Evolutionary conservation across 768 basidiomycete genomes (phyloP).

Genomic region (Chalciporus piperatus): DNA sequence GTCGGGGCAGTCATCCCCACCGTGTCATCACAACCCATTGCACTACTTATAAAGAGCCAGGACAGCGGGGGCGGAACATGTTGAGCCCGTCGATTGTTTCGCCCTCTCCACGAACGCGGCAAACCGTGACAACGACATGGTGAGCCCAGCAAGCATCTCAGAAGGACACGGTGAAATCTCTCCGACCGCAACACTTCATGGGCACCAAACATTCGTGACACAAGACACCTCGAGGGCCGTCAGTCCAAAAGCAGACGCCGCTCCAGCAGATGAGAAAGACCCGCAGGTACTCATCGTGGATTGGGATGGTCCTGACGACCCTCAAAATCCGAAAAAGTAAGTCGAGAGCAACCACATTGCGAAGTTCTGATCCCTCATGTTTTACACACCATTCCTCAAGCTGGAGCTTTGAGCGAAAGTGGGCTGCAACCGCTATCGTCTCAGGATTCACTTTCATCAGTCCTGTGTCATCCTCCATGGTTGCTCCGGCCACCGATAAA

Average conservation of each 20-base stretch:
- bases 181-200: constrained; percentile 11
- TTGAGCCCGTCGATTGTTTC: too few relatives aligned
- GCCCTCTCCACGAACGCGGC: not conserved
- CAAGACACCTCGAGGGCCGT: not conserved
- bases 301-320: constrained; percentile 64
- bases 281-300: constrained; percentile 39
- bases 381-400: constrained; percentile 31
- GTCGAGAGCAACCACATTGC: too few relatives aligned
- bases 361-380: too few relatives aligned
- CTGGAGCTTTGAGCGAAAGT: constrained; percentile 58
- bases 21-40: not conserved
- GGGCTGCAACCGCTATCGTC: constrained; percentile 60
- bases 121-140: not conserved
- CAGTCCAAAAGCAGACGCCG: too few relatives aligned
- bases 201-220: accelerated
- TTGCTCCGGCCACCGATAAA: constrained; percentile 59
- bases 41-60: constrained; percentile 5
- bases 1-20: too few relatives aligned
- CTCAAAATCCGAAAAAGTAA: constrained; percentile 58
- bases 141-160: not conserved
- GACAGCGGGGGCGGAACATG: not conserved
- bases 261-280: not conserved
- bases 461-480: constrained; percentile 71
- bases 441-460: constrained; percentile 68
- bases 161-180: constrained; percentile 1